These are phyloP conservation scores for Oryza glaberrima DNA, from an alignment of 176 grass and related monocot genomes.

Conservation along the genomic window DNA sequence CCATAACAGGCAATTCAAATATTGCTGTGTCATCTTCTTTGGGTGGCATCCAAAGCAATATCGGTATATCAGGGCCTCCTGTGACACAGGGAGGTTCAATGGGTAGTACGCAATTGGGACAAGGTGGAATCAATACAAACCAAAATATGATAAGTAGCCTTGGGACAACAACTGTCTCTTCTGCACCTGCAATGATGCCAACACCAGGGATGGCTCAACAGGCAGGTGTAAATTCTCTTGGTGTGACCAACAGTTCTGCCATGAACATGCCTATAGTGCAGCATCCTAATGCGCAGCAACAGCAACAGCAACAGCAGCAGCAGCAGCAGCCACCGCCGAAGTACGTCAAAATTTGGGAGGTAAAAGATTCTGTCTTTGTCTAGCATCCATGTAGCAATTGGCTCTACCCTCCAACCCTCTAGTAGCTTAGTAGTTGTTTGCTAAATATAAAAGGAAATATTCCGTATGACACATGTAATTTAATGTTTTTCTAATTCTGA, in stretches of 20 bases:
- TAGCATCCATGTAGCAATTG: not conserved
- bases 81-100: conserved; percentile 65
- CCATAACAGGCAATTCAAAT: conserved; percentile 70
- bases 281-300: conserved; percentile 72
- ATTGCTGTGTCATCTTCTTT: conserved; percentile 59
- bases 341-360: conserved; percentile 99
- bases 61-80: conserved; percentile 60
- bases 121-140: conserved; percentile 71
- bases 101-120: conserved; percentile 74
- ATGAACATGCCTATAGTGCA: conserved; percentile 79
- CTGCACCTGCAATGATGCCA: conserved; percentile 85
- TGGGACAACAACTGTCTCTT: conserved; percentile 57
- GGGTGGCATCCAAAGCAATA: conserved; percentile 63
- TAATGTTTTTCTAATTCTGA: not conserved
- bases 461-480: not conserved
- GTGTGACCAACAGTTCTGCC: conserved; percentile 62
- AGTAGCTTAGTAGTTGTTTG: conserved; percentile 35
- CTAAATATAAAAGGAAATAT: not conserved
- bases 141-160: conserved; percentile 70
- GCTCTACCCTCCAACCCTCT: not conserved
- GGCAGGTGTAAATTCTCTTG: conserved; percentile 70
- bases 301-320: not conserved
- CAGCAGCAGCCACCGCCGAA: conserved; percentile 44
- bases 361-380: conserved; percentile 46
- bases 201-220: conserved; percentile 85